Base-by-base conservation (phyloP, 2,329 filamentous ascomycete genomes). In the Pseudopithomyces maydicus region DNA sequence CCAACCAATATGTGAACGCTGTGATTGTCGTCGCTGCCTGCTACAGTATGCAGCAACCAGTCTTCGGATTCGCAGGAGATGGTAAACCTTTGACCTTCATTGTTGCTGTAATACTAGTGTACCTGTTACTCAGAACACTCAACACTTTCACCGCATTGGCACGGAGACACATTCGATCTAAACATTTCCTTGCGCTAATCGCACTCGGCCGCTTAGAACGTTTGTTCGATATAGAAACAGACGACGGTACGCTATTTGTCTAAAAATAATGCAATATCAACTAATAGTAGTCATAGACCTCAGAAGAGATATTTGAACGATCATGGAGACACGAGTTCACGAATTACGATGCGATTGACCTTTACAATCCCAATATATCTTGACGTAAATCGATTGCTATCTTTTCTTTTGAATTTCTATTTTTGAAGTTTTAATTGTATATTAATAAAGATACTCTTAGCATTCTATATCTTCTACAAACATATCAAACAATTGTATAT, bases 11-110 rank as follows among this genome's bases (percentile, higher is more conserved):
- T 22, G 57, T 57, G 10, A 57, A 53, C 1, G 51, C 63, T 1
- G 39, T 60, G 11, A 41, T 54, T 1, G 36, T 64, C 4, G 63
- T 56, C 6, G n/a, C 58, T 3, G 57, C 56, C 4, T 62, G 61
- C 22, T 64, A 64, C 23, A 46, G 61, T 20, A 57, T 57, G 0
- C 54, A 62, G 22, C 43, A 47, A 33, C 41, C 52, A 2, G 56
- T 64, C 1, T 61, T 66, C 17, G 33, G 44, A 0, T 64, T 64
- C 23, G 47, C 47, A 1, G 47, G 57, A 15, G 60, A 54, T 22
- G 17, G 49, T 6, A 54, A 36, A 14, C n/a, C n/a, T n/a, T n/a
- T n/a, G n/a, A 52, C 43, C 0, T 61, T 65, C 44, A 2, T 59
- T 5, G n/a, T 55, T 5, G 50, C 47, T 4, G 33, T 60, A 7